A percentile compares a stretch with the other conserved stretches of the same genome.
These are phyloP conservation scores for Glycine latifolia DNA, from an alignment of 306 rosid species.

Conservation along the genomic window DNA sequence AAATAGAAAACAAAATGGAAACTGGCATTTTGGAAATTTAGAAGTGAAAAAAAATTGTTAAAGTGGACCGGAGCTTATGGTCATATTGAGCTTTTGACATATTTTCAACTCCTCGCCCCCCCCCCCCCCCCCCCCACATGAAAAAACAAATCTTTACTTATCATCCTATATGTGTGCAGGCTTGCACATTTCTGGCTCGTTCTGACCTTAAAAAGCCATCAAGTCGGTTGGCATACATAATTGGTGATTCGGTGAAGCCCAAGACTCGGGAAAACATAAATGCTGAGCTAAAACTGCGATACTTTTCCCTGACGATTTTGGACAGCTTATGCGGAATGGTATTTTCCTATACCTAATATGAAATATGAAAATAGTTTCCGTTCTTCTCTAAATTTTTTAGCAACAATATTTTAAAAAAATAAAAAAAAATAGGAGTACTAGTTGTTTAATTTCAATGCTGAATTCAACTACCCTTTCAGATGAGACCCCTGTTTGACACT, in stretches of 20 bases:
- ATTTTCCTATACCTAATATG: conserved; percentile 24
- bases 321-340: conserved; percentile 98
- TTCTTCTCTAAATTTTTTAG: conserved; percentile 17
- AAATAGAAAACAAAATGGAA: not conserved
- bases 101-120: not conserved
- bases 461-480: conserved; percentile 63
- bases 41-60: not conserved
- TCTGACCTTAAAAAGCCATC: conserved; percentile 88
- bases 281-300: conserved; percentile 90
- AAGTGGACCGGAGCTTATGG: not conserved
- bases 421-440: not conserved
- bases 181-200: conserved; percentile 93
- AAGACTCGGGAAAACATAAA: conserved; percentile 84
- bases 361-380: conserved; percentile 25
- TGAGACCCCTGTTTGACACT: conserved; percentile 88
- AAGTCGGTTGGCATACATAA: conserved; percentile 77
- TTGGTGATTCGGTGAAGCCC: conserved; percentile 87
- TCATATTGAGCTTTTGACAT: conserved; percentile 8
- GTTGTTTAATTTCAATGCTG: conserved; percentile 7
- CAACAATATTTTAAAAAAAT: not conserved
- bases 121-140: not conserved
- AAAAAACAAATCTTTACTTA: not conserved
- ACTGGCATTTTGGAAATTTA: not conserved
- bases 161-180: conserved; percentile 60
- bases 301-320: conserved; percentile 84